Evolutionary conservation across 108 stramenopile species (phyloP), one percentile per base, ranked within the genome.

Genomic region (Licmophora abbreviata): DNA sequence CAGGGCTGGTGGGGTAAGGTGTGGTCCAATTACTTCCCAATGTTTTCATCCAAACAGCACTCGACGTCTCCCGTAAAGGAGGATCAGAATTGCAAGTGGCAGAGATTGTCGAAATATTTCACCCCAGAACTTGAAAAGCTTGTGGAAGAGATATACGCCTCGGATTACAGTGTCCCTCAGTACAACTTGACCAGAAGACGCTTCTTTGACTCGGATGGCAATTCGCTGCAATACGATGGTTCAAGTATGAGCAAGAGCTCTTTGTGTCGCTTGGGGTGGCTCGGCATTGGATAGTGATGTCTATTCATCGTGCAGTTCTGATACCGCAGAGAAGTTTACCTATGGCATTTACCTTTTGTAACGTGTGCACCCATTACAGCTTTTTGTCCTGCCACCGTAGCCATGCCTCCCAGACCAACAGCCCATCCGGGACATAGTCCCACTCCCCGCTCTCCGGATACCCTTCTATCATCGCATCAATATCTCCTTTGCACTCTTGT

Each of bases 381-480:
- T 35, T 35, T 35, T 48, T 9, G 25, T 58, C 22, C 14, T 37
- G 17, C 51, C 51, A 73, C 31, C 63, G 15, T 9, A 79, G 36
- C 85, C 85, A 88, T 30, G 74, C 70, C 17, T 78, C 67, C 85
- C 85, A 88, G 12, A 88, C 86, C 4, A 88, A 51, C 36, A 88
- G 56, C 15, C 86, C 86, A 54, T 88, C 86, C 0, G 86, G 86
- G 35, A 88, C 86, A 61, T 59, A 88, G 49, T 88, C 80, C 86
- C 86, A 88, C 3, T 40, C 34, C 9, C 10, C 9, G 10, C 10
- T 3, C 20, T 2, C 38, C 3, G 20, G 18, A 4, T 18, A 15
- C 3, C 38, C 38, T 18, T 2, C 38, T 18, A 3, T 5, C 15
- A 3, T 2, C 3, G 3, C 20, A 18, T 40, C 38, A 20, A 18